phyloP scores from a whole-genome alignment of 140 eudicot species.

The Stevia rebaudiana region DNA sequence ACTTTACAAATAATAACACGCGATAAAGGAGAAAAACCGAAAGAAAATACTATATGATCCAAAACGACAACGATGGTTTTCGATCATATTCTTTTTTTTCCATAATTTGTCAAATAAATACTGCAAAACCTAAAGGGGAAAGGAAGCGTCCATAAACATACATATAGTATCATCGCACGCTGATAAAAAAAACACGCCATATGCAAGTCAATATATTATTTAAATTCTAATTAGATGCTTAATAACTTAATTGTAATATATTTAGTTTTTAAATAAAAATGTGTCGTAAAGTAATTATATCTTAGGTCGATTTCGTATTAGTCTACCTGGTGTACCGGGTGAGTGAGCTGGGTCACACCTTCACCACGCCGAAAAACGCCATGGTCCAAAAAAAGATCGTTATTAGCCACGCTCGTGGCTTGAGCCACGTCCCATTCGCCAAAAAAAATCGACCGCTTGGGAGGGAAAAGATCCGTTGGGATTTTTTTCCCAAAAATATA shows the following conservation, averaged over 20 bases:
- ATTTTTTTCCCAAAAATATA: too few relatives aligned
- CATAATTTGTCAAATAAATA: slow-evolving; percentile 24
- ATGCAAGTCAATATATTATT: slow-evolving; percentile 9
- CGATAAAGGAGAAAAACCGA: neutral
- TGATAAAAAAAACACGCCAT: slow-evolving; percentile 18
- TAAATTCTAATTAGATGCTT: neutral
- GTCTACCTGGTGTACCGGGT: too few relatives aligned
- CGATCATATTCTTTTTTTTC: neutral
- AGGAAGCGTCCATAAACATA: slow-evolving; percentile 1
- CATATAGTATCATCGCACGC: slow-evolving; percentile 14
- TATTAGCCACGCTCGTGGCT: too few relatives aligned
- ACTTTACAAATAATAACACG: neutral
- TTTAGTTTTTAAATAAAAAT: neutral
- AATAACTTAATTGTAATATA: neutral
- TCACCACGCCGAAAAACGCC: too few relatives aligned
- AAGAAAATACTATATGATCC: neutral
- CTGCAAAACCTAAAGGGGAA: slow-evolving; percentile 10
- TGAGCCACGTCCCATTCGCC: too few relatives aligned
- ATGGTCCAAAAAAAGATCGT: too few relatives aligned
- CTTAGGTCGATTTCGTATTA: neutral
- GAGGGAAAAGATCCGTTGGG: too few relatives aligned
- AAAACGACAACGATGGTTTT: slow-evolving; percentile 3
- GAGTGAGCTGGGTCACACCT: too few relatives aligned
- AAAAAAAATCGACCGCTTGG: too few relatives aligned
- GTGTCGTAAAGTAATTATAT: slow-evolving; percentile 6